phyloP scores from a whole-genome alignment of 768 basidiomycete genomes.

The Podaxis rugospora region DNA sequence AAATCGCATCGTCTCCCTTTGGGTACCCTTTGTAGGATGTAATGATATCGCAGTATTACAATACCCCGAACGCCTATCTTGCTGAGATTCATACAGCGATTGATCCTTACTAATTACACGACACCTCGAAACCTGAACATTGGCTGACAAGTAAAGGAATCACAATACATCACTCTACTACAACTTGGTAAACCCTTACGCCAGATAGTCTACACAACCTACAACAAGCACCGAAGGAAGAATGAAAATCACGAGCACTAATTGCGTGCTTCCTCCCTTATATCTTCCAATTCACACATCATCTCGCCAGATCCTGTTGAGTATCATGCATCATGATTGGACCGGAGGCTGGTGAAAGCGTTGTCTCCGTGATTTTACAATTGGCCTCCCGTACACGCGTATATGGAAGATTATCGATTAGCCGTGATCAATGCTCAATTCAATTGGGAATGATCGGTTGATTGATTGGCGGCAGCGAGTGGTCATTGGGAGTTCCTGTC shows the following conservation, averaged over 20 bases:
- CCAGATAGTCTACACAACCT: no score
- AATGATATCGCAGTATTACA: constrained; percentile 8
- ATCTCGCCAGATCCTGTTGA: neutral
- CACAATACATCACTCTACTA: no score
- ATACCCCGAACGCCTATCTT: neutral
- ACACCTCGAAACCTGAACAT: no score
- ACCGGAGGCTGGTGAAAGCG: neutral
- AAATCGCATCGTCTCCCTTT: neutral
- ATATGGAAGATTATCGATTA: neutral
- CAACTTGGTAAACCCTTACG: no score
- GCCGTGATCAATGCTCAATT: neutral
- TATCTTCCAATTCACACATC: neutral
- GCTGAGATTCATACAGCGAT: no score
- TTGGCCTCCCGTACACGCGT: neutral
- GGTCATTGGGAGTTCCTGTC: no score
- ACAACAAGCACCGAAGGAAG: no score
- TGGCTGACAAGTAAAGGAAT: no score
- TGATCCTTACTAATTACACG: no score
- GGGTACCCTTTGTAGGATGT: neutral
- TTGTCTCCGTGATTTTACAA: neutral
- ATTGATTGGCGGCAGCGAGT: no score
- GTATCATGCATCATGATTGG: neutral
- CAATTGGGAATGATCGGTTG: no score
- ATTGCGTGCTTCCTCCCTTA: neutral
- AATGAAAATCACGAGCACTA: neutral